Evolutionary conservation across 306 rosid species (phyloP).

Genomic region (Cucumis cinereus): DNA sequence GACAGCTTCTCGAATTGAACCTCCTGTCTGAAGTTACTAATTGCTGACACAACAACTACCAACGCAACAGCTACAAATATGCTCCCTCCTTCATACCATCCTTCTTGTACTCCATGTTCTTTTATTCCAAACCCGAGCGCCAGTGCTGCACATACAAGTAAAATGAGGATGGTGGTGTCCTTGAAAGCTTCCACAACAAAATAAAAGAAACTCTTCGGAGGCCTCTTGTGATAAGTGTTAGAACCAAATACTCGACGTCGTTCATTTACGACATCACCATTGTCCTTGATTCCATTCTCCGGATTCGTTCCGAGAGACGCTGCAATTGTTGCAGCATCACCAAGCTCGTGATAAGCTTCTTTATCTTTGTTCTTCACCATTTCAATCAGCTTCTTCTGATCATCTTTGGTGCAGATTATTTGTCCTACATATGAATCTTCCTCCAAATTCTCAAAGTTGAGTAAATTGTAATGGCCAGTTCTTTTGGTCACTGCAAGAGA

Average conservation of each 20-base stretch:
- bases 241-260: constrained; percentile 38
- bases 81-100: constrained; percentile 92
- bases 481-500: constrained; percentile 30
- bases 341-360: constrained; percentile 12
- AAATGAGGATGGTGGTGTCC: constrained; percentile 63
- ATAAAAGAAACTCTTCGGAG: constrained; percentile 42
- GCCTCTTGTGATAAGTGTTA: constrained; percentile 54
- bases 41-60: constrained; percentile 55
- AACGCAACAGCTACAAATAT: constrained; percentile 59
- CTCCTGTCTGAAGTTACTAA: constrained; percentile 78
- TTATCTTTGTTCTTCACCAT: constrained; percentile 41
- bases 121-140: constrained; percentile 79
- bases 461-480: constrained; percentile 1
- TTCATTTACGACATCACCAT: constrained; percentile 16
- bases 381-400: constrained; percentile 18
- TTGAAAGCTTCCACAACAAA: constrained; percentile 63
- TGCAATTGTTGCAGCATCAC: constrained; percentile 37
- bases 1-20: constrained; percentile 63
- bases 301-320: constrained; percentile 25
- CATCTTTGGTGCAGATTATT: constrained; percentile 1
- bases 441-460: not conserved
- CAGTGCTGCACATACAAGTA: constrained; percentile 61
- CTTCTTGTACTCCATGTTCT: constrained; percentile 51
- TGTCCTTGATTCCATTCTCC: constrained; percentile 31
- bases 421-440: not conserved